Conservation (phyloP, 192 early-diverging fungal species). For the Backusella australiensis region DNA sequence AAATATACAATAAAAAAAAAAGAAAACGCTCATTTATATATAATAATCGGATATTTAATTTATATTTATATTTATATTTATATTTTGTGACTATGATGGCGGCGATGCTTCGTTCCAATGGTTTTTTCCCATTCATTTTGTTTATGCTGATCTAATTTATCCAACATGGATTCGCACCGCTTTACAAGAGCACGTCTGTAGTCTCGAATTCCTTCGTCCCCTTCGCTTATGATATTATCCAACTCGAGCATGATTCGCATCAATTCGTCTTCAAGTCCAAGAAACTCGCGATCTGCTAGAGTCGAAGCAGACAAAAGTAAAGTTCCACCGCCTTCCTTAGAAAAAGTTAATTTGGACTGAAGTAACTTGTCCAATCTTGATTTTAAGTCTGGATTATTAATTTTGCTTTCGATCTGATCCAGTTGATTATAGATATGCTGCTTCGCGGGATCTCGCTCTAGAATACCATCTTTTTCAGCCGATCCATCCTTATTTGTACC, state of each 20-base stretch:
- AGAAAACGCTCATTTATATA: neutral
- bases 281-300: conserved; percentile 18
- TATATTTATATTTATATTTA: neutral
- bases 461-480: neutral
- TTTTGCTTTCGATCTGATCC: neutral
- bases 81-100: conserved; percentile 1
- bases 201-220: conserved; percentile 10
- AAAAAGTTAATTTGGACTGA: neutral
- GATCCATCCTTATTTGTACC: neutral
- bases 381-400: neutral
- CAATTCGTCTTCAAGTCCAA: conserved; percentile 31
- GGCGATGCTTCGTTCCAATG: neutral
- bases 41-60: neutral
- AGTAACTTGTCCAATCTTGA: neutral
- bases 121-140: conserved; percentile 32
- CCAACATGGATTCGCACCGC: conserved; percentile 15
- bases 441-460: neutral
- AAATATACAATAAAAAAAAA: neutral
- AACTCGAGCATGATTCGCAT: conserved; percentile 25
- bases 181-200: conserved; percentile 21
- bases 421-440: neutral
- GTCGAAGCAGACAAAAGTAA: neutral
- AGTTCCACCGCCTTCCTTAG: neutral
- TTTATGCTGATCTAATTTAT: conserved; percentile 28
- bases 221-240: conserved; percentile 21